Evolutionary conservation across 345 rosid genomes (phyloP).

Genomic region (Excoecaria agallocha): DNA sequence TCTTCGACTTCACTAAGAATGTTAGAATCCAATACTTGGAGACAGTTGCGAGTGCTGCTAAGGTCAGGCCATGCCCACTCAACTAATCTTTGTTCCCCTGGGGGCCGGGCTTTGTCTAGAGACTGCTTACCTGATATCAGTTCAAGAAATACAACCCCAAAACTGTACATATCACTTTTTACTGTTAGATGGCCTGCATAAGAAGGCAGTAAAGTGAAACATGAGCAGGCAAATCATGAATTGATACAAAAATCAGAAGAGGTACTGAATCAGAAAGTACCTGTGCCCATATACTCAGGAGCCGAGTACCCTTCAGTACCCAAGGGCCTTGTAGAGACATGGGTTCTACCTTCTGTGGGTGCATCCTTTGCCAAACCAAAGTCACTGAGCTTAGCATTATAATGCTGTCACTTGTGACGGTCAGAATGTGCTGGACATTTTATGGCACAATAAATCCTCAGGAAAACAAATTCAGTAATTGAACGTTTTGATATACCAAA

Average conservation of each 20-base stretch:
- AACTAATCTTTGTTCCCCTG: slow-evolving; percentile 20
- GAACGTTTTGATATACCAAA: slow-evolving; percentile 20
- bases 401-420: slow-evolving; percentile 12
- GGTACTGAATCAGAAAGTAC: slow-evolving; percentile 5
- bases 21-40: slow-evolving; percentile 22
- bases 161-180: slow-evolving; percentile 27
- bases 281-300: slow-evolving; percentile 33
- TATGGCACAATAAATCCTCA: not conserved
- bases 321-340: slow-evolving; percentile 34
- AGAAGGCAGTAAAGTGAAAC: not conserved
- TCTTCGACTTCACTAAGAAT: slow-evolving; percentile 19
- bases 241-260: too few relatives aligned
- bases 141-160: slow-evolving; percentile 32
- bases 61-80: slow-evolving; percentile 32
- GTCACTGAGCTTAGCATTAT: slow-evolving; percentile 31
- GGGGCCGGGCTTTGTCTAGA: slow-evolving; percentile 26
- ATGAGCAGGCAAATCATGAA: not conserved
- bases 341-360: slow-evolving; percentile 26
- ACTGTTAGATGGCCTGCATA: slow-evolving; percentile 29
- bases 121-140: slow-evolving; percentile 32
- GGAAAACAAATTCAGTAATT: not conserved
- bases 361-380: slow-evolving; percentile 38
- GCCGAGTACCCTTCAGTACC: slow-evolving; percentile 32
- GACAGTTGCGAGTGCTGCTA: slow-evolving; percentile 12
- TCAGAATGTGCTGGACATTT: not conserved